phyloP scores from a whole-genome alignment of 768 basidiomycete genomes.

The Suillus clintonianus region DNA sequence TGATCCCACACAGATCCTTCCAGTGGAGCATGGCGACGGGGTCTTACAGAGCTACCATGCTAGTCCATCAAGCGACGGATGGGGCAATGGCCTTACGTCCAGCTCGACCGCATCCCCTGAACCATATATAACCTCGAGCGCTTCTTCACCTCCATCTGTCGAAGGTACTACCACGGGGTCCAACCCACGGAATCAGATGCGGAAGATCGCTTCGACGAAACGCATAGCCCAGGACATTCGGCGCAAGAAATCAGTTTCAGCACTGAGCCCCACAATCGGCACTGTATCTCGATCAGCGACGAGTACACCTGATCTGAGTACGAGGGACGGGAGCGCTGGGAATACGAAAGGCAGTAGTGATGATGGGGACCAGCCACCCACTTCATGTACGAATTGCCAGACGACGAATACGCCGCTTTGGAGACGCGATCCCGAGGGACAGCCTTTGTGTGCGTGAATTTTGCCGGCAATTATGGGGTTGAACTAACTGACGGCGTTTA shows the following conservation, averaged over 20 bases:
- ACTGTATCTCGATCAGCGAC: conserved; percentile 51
- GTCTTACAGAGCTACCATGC: conserved; percentile 59
- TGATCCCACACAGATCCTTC: conserved; percentile 87
- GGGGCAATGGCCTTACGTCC: conserved; percentile 67
- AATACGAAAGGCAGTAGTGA: conserved; percentile 50
- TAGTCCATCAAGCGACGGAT: conserved; percentile 82
- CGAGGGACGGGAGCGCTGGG: conserved; percentile 29
- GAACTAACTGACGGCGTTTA: conserved; percentile 11
- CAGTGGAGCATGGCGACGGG: conserved; percentile 41
- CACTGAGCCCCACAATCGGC: conserved; percentile 19
- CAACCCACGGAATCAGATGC: conserved; percentile 34
- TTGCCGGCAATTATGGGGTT: conserved; percentile 4
- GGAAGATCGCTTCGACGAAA: conserved; percentile 70
- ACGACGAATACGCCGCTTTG: conserved; percentile 95
- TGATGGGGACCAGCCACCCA: conserved; percentile 72
- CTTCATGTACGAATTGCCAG: conserved; percentile 91
- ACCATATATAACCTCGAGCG: conserved; percentile 66
- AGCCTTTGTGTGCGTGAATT: conserved; percentile 74
- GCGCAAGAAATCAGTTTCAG: conserved; percentile 50
- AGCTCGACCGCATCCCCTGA: conserved; percentile 78
- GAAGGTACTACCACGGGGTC: conserved; percentile 44
- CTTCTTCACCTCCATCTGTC: conserved; percentile 71
- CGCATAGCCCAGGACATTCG: conserved; percentile 57
- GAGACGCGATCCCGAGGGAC: conserved; percentile 91
- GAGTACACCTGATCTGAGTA: conserved; percentile 65